Conservation (phyloP, 2,329 filamentous ascomycete species). For the Aspergillus fumigatus region DNA sequence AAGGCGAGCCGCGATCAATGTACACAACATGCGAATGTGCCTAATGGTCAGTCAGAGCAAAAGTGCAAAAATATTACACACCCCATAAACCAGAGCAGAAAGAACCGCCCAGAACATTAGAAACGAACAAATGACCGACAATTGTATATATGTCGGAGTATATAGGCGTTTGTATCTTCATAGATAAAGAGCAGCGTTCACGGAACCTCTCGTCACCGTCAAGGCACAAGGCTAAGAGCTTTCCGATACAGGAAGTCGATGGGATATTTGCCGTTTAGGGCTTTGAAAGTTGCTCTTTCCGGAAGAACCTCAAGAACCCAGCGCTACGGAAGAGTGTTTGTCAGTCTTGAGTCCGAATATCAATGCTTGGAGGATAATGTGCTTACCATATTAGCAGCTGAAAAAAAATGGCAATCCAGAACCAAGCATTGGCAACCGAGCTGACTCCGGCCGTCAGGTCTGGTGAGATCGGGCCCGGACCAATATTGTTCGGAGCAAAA, state of each 20-base stretch:
- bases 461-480: conserved; percentile 59
- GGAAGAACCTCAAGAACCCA: conserved; percentile 42
- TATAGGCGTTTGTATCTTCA: no score
- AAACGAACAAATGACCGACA: no score
- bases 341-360: conserved; percentile 1
- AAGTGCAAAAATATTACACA: no score
- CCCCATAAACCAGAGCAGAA: no score
- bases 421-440: conserved; percentile 49
- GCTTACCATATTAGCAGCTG: conserved; percentile 58
- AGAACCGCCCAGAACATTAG: no score
- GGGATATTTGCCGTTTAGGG: conserved; percentile 22
- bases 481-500: conserved; percentile 57
- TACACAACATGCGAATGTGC: no score
- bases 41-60: no score
- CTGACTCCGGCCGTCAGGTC: conserved; percentile 51
- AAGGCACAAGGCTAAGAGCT: not conserved
- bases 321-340: conserved; percentile 20
- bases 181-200: no score
- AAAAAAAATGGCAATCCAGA: conserved; percentile 57
- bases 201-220: no score
- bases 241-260: not conserved
- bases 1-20: no score
- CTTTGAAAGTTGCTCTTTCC: conserved; percentile 43
- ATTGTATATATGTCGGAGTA: no score
- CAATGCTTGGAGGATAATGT: conserved; percentile 12